Evolutionary conservation across 2,329 filamentous ascomycete genomes (phyloP), one percentile per base, ranked within the genome.

Genomic region (Metarhizium anisopliae): DNA sequence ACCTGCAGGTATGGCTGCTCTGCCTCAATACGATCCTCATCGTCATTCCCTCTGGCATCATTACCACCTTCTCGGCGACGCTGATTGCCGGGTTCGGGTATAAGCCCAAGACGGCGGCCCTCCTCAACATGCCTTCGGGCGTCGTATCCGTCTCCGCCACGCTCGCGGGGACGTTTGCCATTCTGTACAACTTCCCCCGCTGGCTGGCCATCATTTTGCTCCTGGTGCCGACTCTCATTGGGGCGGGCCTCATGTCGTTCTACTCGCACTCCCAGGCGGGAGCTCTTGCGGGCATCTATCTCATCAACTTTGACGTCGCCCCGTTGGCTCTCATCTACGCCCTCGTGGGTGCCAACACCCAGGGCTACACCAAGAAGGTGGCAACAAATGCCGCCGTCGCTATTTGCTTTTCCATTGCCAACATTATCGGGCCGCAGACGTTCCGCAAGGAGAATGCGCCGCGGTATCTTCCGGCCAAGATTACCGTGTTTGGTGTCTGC

Each of bases 251-350:
- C 52, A 66, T 67, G 64, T 64, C 63, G 8, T 65, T 66, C 49
- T 63, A 59, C 51, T 58, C 57, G 16, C 52, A 55, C 6, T 59
- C 32, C 32, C 32, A 35, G 32, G 38, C 56, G 59, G 50, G 62
- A 1, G 60, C 61, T 16, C 62, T 63, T n/a, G 61, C 59, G 4
- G 64, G 64, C 30, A 64, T 66, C 47, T 66, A 66, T 55, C 58
- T 66, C 35, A 61, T 66, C 53, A 71, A 77, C 0, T 67, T 75
- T 2, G 80, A 73, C 58, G 78, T 82, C 5, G 73, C 75, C 3
- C 76, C 77, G 14, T 67, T 83, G n/a, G 78, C 81, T 0, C 67
- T 82, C 6, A 74, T 77, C 1, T 70, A 82, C 32, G 78, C 78
- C 55, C 70, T 80, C 61, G 75, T 76, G 3, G 73, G 76, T 3